phyloP scores from a whole-genome alignment of 305 asterid species.

The Caryopteris hybrid region DNA sequence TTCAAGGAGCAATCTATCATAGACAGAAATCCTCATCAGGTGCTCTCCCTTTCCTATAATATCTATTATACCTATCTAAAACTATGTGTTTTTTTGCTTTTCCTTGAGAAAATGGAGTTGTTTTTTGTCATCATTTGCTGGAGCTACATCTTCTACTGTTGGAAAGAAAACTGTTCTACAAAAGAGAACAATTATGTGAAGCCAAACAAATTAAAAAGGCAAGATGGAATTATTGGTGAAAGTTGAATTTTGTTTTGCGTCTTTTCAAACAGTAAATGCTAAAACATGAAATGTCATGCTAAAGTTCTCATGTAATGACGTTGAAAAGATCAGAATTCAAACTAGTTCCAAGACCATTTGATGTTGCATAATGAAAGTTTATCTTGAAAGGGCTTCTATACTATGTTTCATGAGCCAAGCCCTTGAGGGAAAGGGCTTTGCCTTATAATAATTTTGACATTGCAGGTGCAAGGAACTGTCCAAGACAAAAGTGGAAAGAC shows the following conservation, averaged over 20 bases:
- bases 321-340: background rate
- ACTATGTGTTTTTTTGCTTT: background rate
- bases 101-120: background rate
- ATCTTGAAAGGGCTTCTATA: background rate
- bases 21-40: slow-evolving; percentile 98
- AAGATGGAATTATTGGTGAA: background rate
- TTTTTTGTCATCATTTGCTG: background rate
- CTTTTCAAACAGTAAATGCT: background rate
- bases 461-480: slow-evolving; percentile 85
- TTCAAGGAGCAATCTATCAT: slow-evolving; percentile 97
- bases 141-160: background rate
- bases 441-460: slow-evolving; percentile 8
- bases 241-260: background rate
- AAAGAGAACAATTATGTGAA: background rate
- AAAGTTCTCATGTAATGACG: too few species aligned
- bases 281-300: background rate
- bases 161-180: background rate
- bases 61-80: slow-evolving; percentile 10
- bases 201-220: background rate
- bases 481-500: slow-evolving; percentile 76
- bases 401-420: background rate
- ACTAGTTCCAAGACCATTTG: background rate
- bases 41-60: slow-evolving; percentile 22
- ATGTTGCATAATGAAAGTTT: background rate
- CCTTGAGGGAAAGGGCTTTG: background rate